phyloP scores from a whole-genome alignment of 2,329 filamentous ascomycete species.

The Rhynchosporium agropyri region DNA sequence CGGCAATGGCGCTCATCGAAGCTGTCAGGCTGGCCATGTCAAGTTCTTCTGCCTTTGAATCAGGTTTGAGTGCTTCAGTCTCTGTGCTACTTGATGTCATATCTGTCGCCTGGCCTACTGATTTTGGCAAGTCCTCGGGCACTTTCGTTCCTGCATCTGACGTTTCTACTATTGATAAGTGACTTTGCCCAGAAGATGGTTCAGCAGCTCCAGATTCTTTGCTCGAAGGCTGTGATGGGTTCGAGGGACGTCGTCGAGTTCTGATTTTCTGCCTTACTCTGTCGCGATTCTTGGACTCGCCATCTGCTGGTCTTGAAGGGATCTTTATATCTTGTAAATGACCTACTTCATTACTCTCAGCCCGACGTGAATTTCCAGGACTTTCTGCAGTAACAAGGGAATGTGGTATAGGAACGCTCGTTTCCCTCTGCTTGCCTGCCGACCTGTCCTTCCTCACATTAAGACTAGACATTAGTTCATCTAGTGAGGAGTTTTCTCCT shows the following conservation, averaged over 20 bases:
- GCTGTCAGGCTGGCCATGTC: constrained; percentile 3
- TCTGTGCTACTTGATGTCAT: neutral
- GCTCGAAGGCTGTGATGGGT: constrained; percentile 17
- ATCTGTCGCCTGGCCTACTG: constrained; percentile 13
- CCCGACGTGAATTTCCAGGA: constrained; percentile 26
- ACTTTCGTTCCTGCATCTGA: constrained; percentile 25
- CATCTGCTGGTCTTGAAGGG: constrained; percentile 26
- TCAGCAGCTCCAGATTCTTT: constrained; percentile 18
- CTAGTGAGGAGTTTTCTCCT: constrained; percentile 29
- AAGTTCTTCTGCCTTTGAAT: neutral
- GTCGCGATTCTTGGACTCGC: constrained; percentile 34
- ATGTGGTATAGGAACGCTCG: constrained; percentile 21
- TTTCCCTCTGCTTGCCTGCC: constrained; percentile 16
- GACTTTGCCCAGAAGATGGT: constrained; percentile 17
- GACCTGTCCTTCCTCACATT: constrained; percentile 31
- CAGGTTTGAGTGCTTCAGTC: neutral
- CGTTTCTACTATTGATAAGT: constrained; percentile 24
- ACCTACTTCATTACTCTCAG: constrained; percentile 21
- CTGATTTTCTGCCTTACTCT: constrained; percentile 40
- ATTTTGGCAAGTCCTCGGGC: constrained; percentile 24
- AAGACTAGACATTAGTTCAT: constrained; percentile 39
- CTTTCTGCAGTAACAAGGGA: constrained; percentile 26
- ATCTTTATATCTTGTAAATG: constrained; percentile 11
- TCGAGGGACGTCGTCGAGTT: constrained; percentile 36
- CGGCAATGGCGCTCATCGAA: constrained; percentile 6